Evolutionary conservation across 1,284 basidiomycete genomes (phyloP), one percentile per base, ranked within the genome.

Genomic region (Apiotrichum domesticum): DNA sequence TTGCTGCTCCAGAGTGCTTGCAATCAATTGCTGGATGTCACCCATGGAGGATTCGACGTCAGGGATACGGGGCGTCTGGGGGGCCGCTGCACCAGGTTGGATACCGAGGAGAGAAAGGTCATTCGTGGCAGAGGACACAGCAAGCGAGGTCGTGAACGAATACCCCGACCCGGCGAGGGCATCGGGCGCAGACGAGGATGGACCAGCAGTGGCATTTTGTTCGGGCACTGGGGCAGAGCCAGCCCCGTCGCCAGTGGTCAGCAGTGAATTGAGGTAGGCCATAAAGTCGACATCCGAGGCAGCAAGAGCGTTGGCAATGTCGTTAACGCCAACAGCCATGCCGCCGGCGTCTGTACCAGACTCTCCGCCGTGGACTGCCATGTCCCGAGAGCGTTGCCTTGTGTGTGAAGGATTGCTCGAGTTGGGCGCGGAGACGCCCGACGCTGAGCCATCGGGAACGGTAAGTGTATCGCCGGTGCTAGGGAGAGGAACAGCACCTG

Each of bases 211-310:
- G 14, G 48, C 21, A 33, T 15, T 29, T 21, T 21, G 21, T 21
- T 21, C 21, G 21, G 21, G 21, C 21, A 21, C 21, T 21, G 21
- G 21, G 21, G 21, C 21, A 21, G 21, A 21, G 21, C 21, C 21
- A 21, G 21, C 21, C 21, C 21, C 21, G 15, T 8, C 32, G 43
- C 34, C 21, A 21, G 21, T n/a, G 5, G 43, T 45, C 9, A 62
- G n/a, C 5, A 67, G 35, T 29, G 52, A 51, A 46, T 66, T 66
- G 56, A 67, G 54, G 52, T 62, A 66, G 7, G 64, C 58, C 59
- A 64, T 60, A 21, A 67, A 58, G 40, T 65, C 66, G 8, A 56
- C 56, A 13, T 67, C 63, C 4, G 62, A 60, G 29, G 58, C 54
- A 2, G 55, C 54, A 13, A 59, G 48, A 8, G 61, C 57, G 4